Conservation (phyloP, 2,329 filamentous ascomycete genomes). For the Sporothrix pallida region DNA sequence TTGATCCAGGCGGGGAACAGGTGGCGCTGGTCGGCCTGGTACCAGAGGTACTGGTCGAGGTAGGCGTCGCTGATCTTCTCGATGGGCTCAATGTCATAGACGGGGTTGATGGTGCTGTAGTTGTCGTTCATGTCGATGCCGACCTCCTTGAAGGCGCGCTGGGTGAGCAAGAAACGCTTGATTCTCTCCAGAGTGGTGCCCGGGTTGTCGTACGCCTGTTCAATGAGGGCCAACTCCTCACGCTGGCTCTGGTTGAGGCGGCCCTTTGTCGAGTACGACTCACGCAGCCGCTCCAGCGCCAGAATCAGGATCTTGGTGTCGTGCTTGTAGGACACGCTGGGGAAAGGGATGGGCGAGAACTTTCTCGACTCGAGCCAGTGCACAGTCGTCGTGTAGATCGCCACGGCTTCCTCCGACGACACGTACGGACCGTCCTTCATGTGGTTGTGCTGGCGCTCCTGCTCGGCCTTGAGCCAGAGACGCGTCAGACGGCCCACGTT, state of each 20-base stretch:
- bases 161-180: slow-evolving; percentile 95
- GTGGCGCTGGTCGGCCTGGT: slow-evolving; percentile 96
- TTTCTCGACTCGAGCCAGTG: slow-evolving; percentile 99
- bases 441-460: slow-evolving; percentile 98
- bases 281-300: slow-evolving; percentile 87
- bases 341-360: slow-evolving; percentile 98
- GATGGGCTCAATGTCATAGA: slow-evolving; percentile 98
- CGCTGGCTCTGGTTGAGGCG: slow-evolving; percentile 96
- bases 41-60: slow-evolving; percentile 98
- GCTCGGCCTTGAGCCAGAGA: slow-evolving; percentile 96
- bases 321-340: slow-evolving; percentile 98
- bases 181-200: slow-evolving; percentile 95
- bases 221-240: slow-evolving; percentile 94
- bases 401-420: slow-evolving; percentile 96
- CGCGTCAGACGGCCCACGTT: slow-evolving; percentile 93
- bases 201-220: slow-evolving; percentile 97
- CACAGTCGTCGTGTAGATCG: slow-evolving; percentile 97
- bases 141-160: slow-evolving; percentile 98
- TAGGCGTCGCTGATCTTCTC: slow-evolving; percentile 99
- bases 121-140: slow-evolving; percentile 99
- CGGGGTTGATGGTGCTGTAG: slow-evolving; percentile 97
- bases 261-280: slow-evolving; percentile 97
- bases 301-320: slow-evolving; percentile 98
- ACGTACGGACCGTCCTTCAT: slow-evolving; percentile 99
- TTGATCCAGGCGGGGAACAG: slow-evolving; percentile 99